Evolutionary conservation across 2,329 filamentous ascomycete genomes (phyloP), one percentile per base, ranked within the genome.

Genomic region (Ambrosiella beaveri): DNA sequence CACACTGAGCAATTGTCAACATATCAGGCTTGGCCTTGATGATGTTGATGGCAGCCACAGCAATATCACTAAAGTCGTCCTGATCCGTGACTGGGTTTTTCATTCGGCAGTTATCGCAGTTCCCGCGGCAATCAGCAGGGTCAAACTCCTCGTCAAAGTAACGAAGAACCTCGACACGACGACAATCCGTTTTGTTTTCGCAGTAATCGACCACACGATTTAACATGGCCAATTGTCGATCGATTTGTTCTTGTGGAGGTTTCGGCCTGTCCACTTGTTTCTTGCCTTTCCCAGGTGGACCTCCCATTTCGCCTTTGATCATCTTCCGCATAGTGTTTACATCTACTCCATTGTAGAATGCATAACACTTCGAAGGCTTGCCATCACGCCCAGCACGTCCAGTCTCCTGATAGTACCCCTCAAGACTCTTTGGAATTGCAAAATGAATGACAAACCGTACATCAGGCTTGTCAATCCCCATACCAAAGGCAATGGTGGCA

Each of bases 401-500:
- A 50, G 93, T 98, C 69, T 98, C 93, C 68, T 98, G 93, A 66
- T 98, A 98, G 69, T 98, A 98, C 0, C 93, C 93, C 71, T 98
- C 93, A 57, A 98, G 73, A 65, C 88, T 96, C 70, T 98, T 97
- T 1, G 93, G 93, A 5, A 98, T 76, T 49, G 83, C 86, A 65
- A 95, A 85, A 66, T 98, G 94, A 45, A 98, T 88, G 39, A 98
- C 93, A 67, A 95, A 98, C 36, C 93, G 86, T 53, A 98, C 93
- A 67, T 98, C 86, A 0, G 90, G 81, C 69, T 98, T 98, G 73
- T 98, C 93, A 63, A 98, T 98, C n/a, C 93, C 93, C 93, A 98
- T 98, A 6, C 93, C 93, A 67, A 98, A 98, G 27, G 93, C 93
- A 68, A 98, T 97, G 0, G 93, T 98, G 17, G 93, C 94, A 54